A percentile compares a stretch with the other conserved stretches of the same genome.
phyloP scores from a whole-genome alignment of 1,139 yeast genomes.

The Geotrichum aggregatum region DNA sequence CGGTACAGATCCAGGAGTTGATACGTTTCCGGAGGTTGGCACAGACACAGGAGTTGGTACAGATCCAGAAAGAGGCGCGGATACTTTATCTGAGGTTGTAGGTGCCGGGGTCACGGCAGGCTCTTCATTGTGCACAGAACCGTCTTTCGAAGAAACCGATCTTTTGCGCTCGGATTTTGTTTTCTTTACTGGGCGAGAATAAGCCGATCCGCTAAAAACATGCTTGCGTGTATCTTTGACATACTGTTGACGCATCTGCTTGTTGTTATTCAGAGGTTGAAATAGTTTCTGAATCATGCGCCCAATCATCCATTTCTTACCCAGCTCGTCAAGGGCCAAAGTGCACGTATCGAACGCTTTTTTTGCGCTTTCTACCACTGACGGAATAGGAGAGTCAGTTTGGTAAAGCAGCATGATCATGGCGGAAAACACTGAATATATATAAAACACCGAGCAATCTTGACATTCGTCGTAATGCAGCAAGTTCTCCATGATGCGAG shows the following conservation, averaged over 20 bases:
- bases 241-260: conserved; percentile 32
- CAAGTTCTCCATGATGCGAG: conserved; percentile 59
- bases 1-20: not conserved
- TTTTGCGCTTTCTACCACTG: conserved; percentile 58
- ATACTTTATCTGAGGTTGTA: no score
- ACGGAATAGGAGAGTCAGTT: conserved; percentile 55
- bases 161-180: not conserved
- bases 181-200: not conserved
- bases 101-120: no score
- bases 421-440: conserved; percentile 58
- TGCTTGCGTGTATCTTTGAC: conserved; percentile 22
- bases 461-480: conserved; percentile 50
- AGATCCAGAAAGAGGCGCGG: no score
- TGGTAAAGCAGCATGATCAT: conserved; percentile 72
- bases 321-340: conserved; percentile 51
- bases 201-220: not conserved
- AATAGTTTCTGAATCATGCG: conserved; percentile 38
- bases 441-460: conserved; percentile 55
- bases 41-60: not conserved
- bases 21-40: not conserved
- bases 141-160: no score
- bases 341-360: conserved; percentile 53
- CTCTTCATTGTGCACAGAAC: not conserved
- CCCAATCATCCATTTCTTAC: conserved; percentile 45
- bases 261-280: conserved; percentile 32